Evolutionary conservation across 2,329 filamentous ascomycete species (phyloP), one percentile per base, ranked within the genome.

Genomic region (Talaromyces sp.): DNA sequence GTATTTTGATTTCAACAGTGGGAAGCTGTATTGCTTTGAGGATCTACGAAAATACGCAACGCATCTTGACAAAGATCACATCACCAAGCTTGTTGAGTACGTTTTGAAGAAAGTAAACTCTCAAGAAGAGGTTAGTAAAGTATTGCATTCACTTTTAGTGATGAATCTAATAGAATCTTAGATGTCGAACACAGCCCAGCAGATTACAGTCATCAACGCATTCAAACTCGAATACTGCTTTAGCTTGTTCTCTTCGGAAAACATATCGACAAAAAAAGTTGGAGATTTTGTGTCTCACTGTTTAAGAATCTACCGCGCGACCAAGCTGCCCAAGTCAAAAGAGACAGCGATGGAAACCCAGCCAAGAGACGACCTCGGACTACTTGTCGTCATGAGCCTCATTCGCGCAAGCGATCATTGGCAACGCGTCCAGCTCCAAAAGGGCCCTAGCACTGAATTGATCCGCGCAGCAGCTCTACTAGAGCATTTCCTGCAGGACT

Each of bases 21-120:
- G 68, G 51, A 80, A 79, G 61, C 68, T 76, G 24, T 79, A 78
- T 63, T 79, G 77, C 60, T 80, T 80, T 57, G 69, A 71, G 56
- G 79, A 81, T 62, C 62, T 81, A 26, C 69, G 70, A 60, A 68
- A 65, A 50, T 74, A 77, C 57, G 54, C 75, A 3, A 63, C 64
- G 48, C 65, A 62, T 31, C 62, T 77, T 26, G 65, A 74, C 46
- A 68, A 68, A 38, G 58, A 64, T 14, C 60, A 63, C 1, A 59
- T 72, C 59, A 58, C 63, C 8, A 64, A 69, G n/a, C 69, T 74
- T 54, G 58, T 71, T 2, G 61, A 68, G 27, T 67, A 74, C 62
- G 62, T 67, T 38, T 59, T 60, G 1, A 62, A 68, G 29, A 61
- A 62, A 27, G 62, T 62, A 31, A 64, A 58, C 31, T 54, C 60